Percentiles rank a stretch among this genome's conserved stretches.
Conservation (phyloP, 2,329 filamentous ascomycete genomes). For the Colletotrichum trifolii region DNA sequence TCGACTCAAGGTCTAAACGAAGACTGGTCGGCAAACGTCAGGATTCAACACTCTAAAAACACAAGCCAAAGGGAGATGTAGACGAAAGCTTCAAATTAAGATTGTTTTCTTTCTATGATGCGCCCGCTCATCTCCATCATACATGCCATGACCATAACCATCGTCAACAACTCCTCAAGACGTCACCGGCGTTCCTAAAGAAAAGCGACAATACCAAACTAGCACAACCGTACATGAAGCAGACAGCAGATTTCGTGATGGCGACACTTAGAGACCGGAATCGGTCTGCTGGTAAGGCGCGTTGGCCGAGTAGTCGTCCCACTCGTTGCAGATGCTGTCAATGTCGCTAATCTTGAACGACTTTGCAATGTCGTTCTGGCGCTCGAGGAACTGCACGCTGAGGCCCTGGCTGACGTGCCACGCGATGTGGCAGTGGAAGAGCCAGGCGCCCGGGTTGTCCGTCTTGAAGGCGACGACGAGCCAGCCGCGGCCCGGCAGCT, state of each 20-base stretch:
- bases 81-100: neutral
- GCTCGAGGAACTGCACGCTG: slow-evolving; percentile 62
- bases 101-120: slow-evolving; percentile 23
- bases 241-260: too few species aligned
- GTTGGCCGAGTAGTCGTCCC: slow-evolving; percentile 20
- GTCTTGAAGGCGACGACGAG: slow-evolving; percentile 59
- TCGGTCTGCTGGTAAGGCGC: slow-evolving; percentile 19
- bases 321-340: slow-evolving; percentile 18
- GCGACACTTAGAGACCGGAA: slow-evolving; percentile 10
- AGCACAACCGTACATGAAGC: neutral
- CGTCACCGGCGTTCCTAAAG: neutral
- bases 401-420: slow-evolving; percentile 62
- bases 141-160: slow-evolving; percentile 14
- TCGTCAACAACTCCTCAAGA: neutral
- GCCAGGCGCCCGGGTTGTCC: slow-evolving; percentile 62
- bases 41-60: too few species aligned
- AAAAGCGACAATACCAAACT: neutral
- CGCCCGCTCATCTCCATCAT: slow-evolving; percentile 17
- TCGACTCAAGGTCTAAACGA: too few species aligned
- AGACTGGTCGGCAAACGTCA: too few species aligned
- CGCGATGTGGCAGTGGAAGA: slow-evolving; percentile 61
- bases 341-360: slow-evolving; percentile 15
- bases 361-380: slow-evolving; percentile 35
- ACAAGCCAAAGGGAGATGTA: neutral
- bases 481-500: slow-evolving; percentile 55